Conservation (phyloP, 306 rosid species). For the Betula pendula region DNA sequence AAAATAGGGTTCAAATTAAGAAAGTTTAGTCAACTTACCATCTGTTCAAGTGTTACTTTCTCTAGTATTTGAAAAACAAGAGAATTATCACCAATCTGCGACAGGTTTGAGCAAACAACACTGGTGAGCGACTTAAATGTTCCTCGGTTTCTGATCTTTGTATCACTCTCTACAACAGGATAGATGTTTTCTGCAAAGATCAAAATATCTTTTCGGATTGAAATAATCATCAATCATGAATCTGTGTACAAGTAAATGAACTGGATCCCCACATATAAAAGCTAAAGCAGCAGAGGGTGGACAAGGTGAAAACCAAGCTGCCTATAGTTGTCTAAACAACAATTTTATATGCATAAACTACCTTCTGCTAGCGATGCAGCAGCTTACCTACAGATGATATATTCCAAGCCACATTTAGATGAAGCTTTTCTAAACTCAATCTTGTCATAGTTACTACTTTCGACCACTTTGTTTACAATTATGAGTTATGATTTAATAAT, state of each 20-base stretch:
- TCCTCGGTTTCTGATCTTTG: slow-evolving; percentile 26
- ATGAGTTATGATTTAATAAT: neutral
- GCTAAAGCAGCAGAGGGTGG: neutral
- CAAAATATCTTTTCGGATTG: slow-evolving; percentile 3
- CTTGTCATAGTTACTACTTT: neutral
- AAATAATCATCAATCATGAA: neutral
- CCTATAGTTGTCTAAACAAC: neutral
- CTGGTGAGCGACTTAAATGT: slow-evolving; percentile 49
- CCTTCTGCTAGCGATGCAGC: neutral
- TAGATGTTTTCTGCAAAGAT: slow-evolving; percentile 44
- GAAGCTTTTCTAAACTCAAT: neutral
- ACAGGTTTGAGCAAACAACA: slow-evolving; percentile 48
- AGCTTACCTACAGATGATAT: neutral
- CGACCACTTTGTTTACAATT: neutral
- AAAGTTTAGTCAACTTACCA: slow-evolving; percentile 47
- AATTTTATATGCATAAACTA: too few species aligned
- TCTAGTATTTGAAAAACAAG: slow-evolving; percentile 59
- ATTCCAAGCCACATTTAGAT: neutral
- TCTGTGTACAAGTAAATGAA: neutral
- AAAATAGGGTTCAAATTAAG: neutral
- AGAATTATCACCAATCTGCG: slow-evolving; percentile 66
- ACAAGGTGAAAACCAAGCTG: neutral
- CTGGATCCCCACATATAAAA: neutral
- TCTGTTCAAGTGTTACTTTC: slow-evolving; percentile 52
- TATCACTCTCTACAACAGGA: slow-evolving; percentile 40